Percentiles rank a stretch among this genome's conserved stretches.
Conservation (phyloP, 2,329 filamentous ascomycete genomes). For the Cladophialophora bantiana region DNA sequence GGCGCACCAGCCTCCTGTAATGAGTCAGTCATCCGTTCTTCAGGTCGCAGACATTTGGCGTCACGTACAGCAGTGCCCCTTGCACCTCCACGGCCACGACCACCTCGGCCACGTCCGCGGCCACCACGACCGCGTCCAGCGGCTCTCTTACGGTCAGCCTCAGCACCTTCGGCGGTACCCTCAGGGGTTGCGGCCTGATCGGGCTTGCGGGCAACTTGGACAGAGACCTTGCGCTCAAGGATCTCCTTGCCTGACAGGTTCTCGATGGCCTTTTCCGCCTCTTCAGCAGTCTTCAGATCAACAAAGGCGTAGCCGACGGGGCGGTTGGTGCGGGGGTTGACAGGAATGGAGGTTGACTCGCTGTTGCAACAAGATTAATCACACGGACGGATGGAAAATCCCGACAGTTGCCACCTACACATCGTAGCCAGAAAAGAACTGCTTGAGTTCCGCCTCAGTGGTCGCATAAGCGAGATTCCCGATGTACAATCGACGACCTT, state of each 20-base stretch:
- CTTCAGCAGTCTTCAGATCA: slow-evolving; percentile 90
- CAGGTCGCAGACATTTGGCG: neutral
- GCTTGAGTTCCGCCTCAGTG: slow-evolving; percentile 99
- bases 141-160: slow-evolving; percentile 63
- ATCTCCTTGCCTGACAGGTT: slow-evolving; percentile 98
- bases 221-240: slow-evolving; percentile 97
- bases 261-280: slow-evolving; percentile 93
- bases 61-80: slow-evolving; percentile 31
- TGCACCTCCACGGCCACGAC: slow-evolving; percentile 66
- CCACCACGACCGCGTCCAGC: slow-evolving; percentile 66
- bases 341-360: slow-evolving; percentile 98
- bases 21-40: slow-evolving; percentile 17
- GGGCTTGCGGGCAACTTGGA: slow-evolving; percentile 97
- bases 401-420: slow-evolving; percentile 73
- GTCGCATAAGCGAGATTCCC: slow-evolving; percentile 99
- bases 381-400: slow-evolving; percentile 11
- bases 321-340: slow-evolving; percentile 98
- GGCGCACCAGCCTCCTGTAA: slow-evolving; percentile 42
- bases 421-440: slow-evolving; percentile 99
- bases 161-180: slow-evolving; percentile 73
- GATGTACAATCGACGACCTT: slow-evolving; percentile 98
- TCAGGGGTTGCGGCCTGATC: slow-evolving; percentile 82
- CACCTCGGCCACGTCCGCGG: slow-evolving; percentile 68
- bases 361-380: slow-evolving; percentile 57
- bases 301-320: slow-evolving; percentile 99